Base-by-base conservation (phyloP, 179 eudicot genomes). In the Monotropa hypopitys region DNA sequence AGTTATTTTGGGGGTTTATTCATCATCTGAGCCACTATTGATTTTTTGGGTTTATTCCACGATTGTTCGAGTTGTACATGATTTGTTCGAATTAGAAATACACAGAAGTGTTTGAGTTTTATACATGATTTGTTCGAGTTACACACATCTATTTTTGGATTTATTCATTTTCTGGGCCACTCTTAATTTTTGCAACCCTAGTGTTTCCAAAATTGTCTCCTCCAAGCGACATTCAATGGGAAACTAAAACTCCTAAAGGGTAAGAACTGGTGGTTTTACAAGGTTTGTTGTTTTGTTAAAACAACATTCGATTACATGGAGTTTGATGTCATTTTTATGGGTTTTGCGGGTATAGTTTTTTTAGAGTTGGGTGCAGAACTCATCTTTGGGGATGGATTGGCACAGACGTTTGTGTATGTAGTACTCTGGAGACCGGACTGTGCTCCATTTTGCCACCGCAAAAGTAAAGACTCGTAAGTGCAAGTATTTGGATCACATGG, bases 401-500 rank as follows among this genome's bases (percentile, higher is more conserved):
- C 47, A 20, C 61, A 61, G 15, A 74, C 38, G 30, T 76, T 82
- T 20, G 4, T 59, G 57, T 40, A 45, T 9, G 72, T 79, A 54
- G 65, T 80, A 76, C 63, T 5, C n/a, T 7, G 32, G 12, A 40
- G 83, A 79, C 10, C 63, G 63, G 10, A 33, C 56, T 0, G 63
- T 33, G 7, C 81, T 80, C 26, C 83, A 83, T 73, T 73, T 23
- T 38, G 85, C 85, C 3, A 81, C 80, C 3, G n/a, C 12, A 18
- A 51, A 33, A 35, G 78, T 73, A 4, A 73, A 51, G 72, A 73
- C 78, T 20, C 76, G 68, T 42, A 70, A 77, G 28, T 83, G 85
- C 85, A 77, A 83, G 73, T 77, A 72, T 65, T 77, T 77, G 23
- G 49, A n/a, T n/a, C n/a, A n/a, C n/a, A n/a, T n/a, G n/a, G n/a